Conservation (phyloP, 768 basidiomycete species). For the Mycena galopus region DNA sequence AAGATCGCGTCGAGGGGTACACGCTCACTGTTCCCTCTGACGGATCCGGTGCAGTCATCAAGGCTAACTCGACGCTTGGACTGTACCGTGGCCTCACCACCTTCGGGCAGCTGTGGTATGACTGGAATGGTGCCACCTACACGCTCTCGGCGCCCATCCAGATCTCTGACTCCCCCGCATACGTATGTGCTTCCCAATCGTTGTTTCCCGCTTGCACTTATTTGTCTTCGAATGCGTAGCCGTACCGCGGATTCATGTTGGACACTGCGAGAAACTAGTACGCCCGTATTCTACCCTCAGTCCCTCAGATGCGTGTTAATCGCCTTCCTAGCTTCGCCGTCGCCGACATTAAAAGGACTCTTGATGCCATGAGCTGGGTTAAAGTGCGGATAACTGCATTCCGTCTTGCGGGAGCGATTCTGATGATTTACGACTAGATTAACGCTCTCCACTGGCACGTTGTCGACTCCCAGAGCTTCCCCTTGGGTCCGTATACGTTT, state of each 20-base stretch:
- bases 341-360: constrained; percentile 57
- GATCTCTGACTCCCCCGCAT: constrained; percentile 59
- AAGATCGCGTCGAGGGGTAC: constrained; percentile 60
- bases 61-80: constrained; percentile 60
- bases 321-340: constrained; percentile 49
- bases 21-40: constrained; percentile 53
- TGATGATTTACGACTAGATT: constrained; percentile 53
- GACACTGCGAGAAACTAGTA: constrained; percentile 69
- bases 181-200: constrained; percentile 39
- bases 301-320: not conserved
- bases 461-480: constrained; percentile 86
- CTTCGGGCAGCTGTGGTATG: constrained; percentile 59
- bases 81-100: constrained; percentile 65
- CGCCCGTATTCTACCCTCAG: not conserved
- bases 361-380: constrained; percentile 66
- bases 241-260: constrained; percentile 67
- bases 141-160: constrained; percentile 53
- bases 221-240: constrained; percentile 33
- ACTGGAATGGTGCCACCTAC: constrained; percentile 49
- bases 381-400: constrained; percentile 46
- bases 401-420: not conserved
- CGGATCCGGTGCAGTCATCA: constrained; percentile 54
- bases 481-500: constrained; percentile 49
- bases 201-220: not conserved
- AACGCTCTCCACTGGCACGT: constrained; percentile 91